Base-by-base conservation (phyloP, 2,329 filamentous ascomycete genomes). In the Fusarium solani-melongenae region DNA sequence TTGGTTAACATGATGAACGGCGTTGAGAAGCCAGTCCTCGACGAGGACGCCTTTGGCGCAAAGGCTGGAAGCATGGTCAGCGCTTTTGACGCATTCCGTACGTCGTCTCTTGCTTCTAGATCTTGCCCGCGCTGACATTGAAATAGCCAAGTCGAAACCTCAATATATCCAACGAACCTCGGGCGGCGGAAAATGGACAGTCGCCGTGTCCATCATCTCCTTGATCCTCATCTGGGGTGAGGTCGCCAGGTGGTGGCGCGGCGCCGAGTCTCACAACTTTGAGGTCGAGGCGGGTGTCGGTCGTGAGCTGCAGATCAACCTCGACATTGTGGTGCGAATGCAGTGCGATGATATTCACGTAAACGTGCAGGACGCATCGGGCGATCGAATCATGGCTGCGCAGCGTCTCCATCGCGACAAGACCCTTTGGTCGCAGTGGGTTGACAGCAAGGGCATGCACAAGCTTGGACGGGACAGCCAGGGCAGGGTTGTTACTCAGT, bases 51-150 rank as follows among this genome's bases (percentile, higher is more conserved):
- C 73, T 98, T 98, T 85, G 93, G 90, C 79, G 92, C 94, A 77
- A 92, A 92, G 81, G 87, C 90, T 64, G 87, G 84, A 44, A 77
- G 72, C 82, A 89, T 92, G 66, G 90, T 97, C 79, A 92, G 92
- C 83, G 95, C 96, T 68, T 99, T 99, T 84, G 96, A 99, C 86
- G 96, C 95, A 75, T 99, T 99, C 83, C 96, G 95, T 98, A 90
- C 81, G 93, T 31, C 81, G 93, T 31, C 49, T 41, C 22, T 39
- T 36, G 3, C 51, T 58, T 58, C 29, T 46, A 17, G 10, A 38
- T 27, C 46, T 15, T 46, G 22, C 60, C 12, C 31, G 41, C 39
- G 58, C 74, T 79, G 63, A 78, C 71, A 51, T 17, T n/a, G 12
- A 9, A 9, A 20, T 80, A 98, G 95, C 96, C 75, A 98, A 99